phyloP scores from a whole-genome alignment of 2,329 filamentous ascomycete genomes.

The Drechslerella stenobrocha region DNA sequence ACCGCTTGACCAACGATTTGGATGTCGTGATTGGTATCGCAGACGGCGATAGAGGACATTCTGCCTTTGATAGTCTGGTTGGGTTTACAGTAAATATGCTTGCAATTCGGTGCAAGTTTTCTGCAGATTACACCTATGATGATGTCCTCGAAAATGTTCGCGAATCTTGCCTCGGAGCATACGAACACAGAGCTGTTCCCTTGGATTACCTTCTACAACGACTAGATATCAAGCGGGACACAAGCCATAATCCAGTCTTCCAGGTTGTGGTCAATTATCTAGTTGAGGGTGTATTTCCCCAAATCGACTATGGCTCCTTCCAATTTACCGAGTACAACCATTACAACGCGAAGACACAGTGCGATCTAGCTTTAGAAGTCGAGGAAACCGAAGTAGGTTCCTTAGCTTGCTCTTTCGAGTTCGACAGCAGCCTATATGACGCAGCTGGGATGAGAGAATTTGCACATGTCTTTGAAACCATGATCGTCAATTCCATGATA shows the following conservation, averaged over 20 bases:
- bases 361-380: slow-evolving; percentile 22
- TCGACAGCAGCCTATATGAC: slow-evolving; percentile 18
- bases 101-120: slow-evolving; percentile 48
- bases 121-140: slow-evolving; percentile 17
- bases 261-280: slow-evolving; percentile 29
- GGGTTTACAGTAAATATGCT: slow-evolving; percentile 52
- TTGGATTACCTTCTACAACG: slow-evolving; percentile 14
- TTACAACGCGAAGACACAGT: slow-evolving; percentile 23
- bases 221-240: slow-evolving; percentile 23
- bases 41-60: slow-evolving; percentile 51
- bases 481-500: slow-evolving; percentile 13
- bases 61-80: slow-evolving; percentile 49
- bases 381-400: slow-evolving; percentile 18
- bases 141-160: slow-evolving; percentile 23
- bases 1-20: slow-evolving; percentile 50
- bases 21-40: slow-evolving; percentile 51
- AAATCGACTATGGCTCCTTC: slow-evolving; percentile 22
- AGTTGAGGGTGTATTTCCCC: slow-evolving; percentile 14
- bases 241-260: slow-evolving; percentile 29
- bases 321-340: slow-evolving; percentile 22
- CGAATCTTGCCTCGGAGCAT: slow-evolving; percentile 20
- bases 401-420: slow-evolving; percentile 14
- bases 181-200: slow-evolving; percentile 24
- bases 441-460: slow-evolving; percentile 8
- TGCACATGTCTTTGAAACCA: slow-evolving; percentile 15